phyloP scores from a whole-genome alignment of 2,329 filamentous ascomycete species.

The Colletotrichum scovillei region DNA sequence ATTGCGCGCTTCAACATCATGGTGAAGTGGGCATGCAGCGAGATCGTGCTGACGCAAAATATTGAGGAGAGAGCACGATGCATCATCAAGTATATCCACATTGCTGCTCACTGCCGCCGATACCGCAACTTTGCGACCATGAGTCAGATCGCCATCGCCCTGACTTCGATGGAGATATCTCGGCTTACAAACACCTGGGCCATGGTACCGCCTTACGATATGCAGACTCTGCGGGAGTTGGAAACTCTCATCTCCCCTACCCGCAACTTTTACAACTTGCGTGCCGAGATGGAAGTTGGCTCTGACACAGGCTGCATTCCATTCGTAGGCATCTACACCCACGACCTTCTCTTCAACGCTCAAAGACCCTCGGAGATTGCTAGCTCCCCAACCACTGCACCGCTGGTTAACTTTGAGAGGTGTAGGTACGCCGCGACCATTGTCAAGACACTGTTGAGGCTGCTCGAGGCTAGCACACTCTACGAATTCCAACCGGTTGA shows the following conservation, averaged over 20 bases:
- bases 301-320: slow-evolving; percentile 81
- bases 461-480: slow-evolving; percentile 82
- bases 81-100: slow-evolving; percentile 85
- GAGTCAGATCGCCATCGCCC: slow-evolving; percentile 82
- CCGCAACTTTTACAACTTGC: slow-evolving; percentile 80
- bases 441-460: slow-evolving; percentile 81
- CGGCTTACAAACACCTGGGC: slow-evolving; percentile 78
- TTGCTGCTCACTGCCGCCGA: slow-evolving; percentile 78
- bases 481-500: slow-evolving; percentile 82
- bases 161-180: slow-evolving; percentile 78
- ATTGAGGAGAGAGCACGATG: slow-evolving; percentile 79
- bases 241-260: slow-evolving; percentile 81
- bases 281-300: slow-evolving; percentile 81
- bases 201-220: slow-evolving; percentile 73
- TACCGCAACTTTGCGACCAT: slow-evolving; percentile 88
- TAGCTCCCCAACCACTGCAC: slow-evolving; percentile 72
- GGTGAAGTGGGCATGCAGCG: slow-evolving; percentile 87
- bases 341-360: slow-evolving; percentile 84
- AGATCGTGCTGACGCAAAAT: slow-evolving; percentile 79
- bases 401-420: slow-evolving; percentile 85
- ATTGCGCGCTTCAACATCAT: slow-evolving; percentile 90
- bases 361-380: slow-evolving; percentile 82
- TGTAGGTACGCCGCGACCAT: slow-evolving; percentile 81
- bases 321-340: slow-evolving; percentile 86
- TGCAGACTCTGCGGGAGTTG: slow-evolving; percentile 74